Evolutionary conservation across 768 basidiomycete species (phyloP), one percentile per base, ranked within the genome.

Genomic region (Clitopilus passeckerianus): DNA sequence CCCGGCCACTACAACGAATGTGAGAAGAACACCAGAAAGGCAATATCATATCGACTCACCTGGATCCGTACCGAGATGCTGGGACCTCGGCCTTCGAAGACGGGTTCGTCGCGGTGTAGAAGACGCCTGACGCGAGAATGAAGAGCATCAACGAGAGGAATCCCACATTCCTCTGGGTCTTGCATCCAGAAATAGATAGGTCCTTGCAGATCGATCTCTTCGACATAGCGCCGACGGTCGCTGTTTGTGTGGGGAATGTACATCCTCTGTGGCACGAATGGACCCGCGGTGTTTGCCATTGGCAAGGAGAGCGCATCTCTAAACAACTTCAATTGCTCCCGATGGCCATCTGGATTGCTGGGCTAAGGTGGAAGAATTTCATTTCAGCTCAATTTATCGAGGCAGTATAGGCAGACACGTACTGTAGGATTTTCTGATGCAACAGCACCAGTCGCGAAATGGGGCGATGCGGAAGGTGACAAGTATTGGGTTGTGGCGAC

Each of bases 31-130:
- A 50, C 46, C 20, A n/a, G 46, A 64, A 60, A 60, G 22, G 37
- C 30, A 54, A 55, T 59, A 60, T 60, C 55, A 30, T 59, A 16
- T 52, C 52, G 57, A 62, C 81, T 65, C 64, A 86, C 90, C 78
- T 90, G 87, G 23, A 91, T 75, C 30, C 90, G 82, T 60, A 92
- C 88, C 1, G 90, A 91, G 34, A 92, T 87, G 43, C 89, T 90
- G 7, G 90, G 90, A 2, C 90, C 90, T 44, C 90, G 84, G 4
- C 84, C 78, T 64, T 82, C 75, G 62, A 91, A 91, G 67, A 92
- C 88, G 5, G 75, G 75, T 60, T 86, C 82, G 41, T 90, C 88
- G 30, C 84, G 84, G 60, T 78, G 75, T 18, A 68, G 68, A 33
- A 92, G 76, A 41, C 79, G 74, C 66, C 77, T 79, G 50, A 86